These are phyloP conservation scores for Citrus sp. DNA, from an alignment of 345 rosid genomes.

Conservation along the genomic window DNA sequence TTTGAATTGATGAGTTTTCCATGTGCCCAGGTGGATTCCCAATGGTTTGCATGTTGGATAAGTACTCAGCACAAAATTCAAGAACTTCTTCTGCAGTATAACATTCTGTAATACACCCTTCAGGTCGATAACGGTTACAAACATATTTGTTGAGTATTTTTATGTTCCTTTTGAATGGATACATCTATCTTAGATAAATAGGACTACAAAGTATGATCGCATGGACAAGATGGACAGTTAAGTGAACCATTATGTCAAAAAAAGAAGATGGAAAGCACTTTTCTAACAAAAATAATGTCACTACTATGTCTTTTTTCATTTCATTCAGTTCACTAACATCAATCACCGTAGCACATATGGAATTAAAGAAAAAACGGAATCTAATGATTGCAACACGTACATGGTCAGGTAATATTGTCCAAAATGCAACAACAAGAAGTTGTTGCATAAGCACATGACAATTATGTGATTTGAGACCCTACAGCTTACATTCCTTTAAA, in stretches of 20 bases:
- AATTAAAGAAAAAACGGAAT: rapidly evolving
- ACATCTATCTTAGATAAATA: not conserved
- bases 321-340: too few species aligned
- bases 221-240: not conserved
- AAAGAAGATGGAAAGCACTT: not conserved
- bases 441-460: too few species aligned
- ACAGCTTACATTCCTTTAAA: too few species aligned
- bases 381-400: too few species aligned
- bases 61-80: not conserved
- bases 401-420: too few species aligned
- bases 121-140: not conserved
- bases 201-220: not conserved
- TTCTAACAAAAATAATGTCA: not conserved
- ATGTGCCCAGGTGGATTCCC: too few species aligned
- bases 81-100: not conserved
- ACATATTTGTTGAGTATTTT: not conserved
- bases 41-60: not conserved
- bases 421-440: too few species aligned
- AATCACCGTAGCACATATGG: too few species aligned
- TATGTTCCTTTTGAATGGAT: not conserved
- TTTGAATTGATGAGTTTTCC: too few species aligned
- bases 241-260: not conserved
- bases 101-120: not conserved
- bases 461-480: too few species aligned
- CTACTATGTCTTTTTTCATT: not conserved